A percentile compares a stretch with the other conserved stretches of the same genome.
Evolutionary conservation across 345 rosid genomes (phyloP).

Genomic region (Eucalyptus regnans): DNA sequence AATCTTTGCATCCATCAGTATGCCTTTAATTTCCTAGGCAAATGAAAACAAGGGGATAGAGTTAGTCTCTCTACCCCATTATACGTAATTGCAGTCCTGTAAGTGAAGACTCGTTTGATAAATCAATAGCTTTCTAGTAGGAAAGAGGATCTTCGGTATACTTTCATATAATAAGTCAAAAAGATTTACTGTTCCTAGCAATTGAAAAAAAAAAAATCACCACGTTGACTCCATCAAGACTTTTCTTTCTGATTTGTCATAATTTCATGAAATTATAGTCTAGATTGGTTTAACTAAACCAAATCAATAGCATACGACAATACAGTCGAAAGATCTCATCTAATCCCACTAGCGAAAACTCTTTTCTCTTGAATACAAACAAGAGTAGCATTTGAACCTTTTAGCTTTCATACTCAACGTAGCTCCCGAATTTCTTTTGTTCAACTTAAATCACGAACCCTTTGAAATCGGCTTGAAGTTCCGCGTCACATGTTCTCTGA

Average conservation of each 20-base stretch:
- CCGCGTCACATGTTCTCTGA: neutral
- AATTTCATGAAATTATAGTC: neutral
- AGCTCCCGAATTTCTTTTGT: neutral
- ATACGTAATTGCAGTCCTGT: neutral
- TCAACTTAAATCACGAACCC: neutral
- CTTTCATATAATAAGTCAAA: neutral
- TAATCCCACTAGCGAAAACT: neutral
- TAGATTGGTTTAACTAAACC: neutral
- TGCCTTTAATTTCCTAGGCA: neutral
- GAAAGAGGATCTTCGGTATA: neutral
- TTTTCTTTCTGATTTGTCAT: neutral
- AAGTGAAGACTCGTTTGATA: neutral
- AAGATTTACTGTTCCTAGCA: neutral
- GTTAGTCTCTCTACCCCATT: neutral
- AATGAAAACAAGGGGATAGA: neutral
- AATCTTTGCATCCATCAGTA: neutral
- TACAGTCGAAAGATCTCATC: neutral
- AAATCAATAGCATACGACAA: neutral
- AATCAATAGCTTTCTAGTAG: neutral
- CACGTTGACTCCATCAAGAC: neutral
- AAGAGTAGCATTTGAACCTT: neutral
- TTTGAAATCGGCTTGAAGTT: neutral
- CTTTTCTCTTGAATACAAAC: neutral
- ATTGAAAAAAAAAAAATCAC: neutral
- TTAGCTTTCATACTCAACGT: neutral